Percentiles rank a stretch among this genome's conserved stretches.
Evolutionary conservation across 2,329 filamentous ascomycete species (phyloP).

Genomic region (Aspergillus versicolor): DNA sequence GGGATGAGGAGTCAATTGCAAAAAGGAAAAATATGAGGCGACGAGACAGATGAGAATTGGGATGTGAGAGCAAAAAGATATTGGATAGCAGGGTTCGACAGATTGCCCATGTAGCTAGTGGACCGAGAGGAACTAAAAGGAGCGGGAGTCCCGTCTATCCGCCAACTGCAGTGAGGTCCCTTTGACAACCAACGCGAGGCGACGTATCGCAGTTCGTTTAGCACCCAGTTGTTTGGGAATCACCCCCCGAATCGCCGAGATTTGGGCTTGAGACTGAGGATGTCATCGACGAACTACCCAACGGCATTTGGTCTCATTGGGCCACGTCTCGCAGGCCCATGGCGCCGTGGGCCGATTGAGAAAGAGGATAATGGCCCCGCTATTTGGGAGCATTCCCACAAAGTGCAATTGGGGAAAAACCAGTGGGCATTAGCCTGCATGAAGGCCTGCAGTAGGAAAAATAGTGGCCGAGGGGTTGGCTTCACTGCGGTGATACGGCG

Average conservation of each 20-base stretch:
- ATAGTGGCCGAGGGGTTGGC: constrained; percentile 21
- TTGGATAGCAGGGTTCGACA: constrained; percentile 25
- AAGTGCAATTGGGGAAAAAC: constrained; percentile 24
- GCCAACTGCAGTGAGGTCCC: constrained; percentile 26
- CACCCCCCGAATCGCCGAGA: constrained; percentile 24
- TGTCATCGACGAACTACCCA: constrained; percentile 35
- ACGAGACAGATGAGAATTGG: constrained; percentile 17
- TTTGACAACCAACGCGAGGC: constrained; percentile 32
- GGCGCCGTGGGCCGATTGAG: constrained; percentile 25
- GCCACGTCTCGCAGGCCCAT: constrained; percentile 42
- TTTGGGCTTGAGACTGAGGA: constrained; percentile 31
- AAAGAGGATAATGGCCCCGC: constrained; percentile 11
- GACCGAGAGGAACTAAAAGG: constrained; percentile 23
- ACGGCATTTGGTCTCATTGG: constrained; percentile 36
- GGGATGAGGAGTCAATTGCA: constrained; percentile 14
- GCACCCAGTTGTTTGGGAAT: constrained; percentile 28
- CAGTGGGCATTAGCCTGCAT: constrained; percentile 28
- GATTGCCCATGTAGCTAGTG: constrained; percentile 28
- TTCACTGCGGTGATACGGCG: constrained; percentile 23
- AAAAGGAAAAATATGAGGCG: constrained; percentile 19
- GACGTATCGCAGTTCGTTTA: constrained; percentile 34
- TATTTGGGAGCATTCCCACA: constrained; percentile 23
- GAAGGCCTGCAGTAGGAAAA: constrained; percentile 29
- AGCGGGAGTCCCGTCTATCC: constrained; percentile 30
- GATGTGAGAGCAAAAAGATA: constrained; percentile 22